phyloP scores from a whole-genome alignment of 2,329 filamentous ascomycete genomes.

The Teratosphaeria nubilosa region DNA sequence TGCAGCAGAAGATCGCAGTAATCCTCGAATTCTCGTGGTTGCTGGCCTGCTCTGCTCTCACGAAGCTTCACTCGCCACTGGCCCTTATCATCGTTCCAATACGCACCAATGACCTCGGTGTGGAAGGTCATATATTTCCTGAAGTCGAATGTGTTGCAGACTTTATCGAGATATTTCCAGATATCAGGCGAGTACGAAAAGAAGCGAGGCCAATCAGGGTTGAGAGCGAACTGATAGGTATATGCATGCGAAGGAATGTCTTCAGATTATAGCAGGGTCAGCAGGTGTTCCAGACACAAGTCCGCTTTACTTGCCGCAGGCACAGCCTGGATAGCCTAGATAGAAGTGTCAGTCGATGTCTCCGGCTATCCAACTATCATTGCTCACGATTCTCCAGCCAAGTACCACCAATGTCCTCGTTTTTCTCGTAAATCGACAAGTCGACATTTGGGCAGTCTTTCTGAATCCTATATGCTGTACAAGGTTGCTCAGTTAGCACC shows the following conservation, averaged over 20 bases:
- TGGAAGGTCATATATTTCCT: slow-evolving; percentile 45
- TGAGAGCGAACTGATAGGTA: slow-evolving; percentile 32
- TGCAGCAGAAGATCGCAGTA: slow-evolving; percentile 35
- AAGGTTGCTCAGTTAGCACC: background rate
- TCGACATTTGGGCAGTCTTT: slow-evolving; percentile 36
- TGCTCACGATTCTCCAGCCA: slow-evolving; percentile 27
- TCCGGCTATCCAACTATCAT: too few relatives aligned
- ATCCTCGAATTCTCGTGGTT: slow-evolving; percentile 31
- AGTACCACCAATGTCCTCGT: slow-evolving; percentile 31
- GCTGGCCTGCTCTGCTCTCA: slow-evolving; percentile 28
- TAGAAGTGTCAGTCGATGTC: background rate
- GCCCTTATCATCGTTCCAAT: slow-evolving; percentile 40
- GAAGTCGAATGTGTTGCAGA: slow-evolving; percentile 39
- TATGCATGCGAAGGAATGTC: slow-evolving; percentile 38
- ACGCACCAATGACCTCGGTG: slow-evolving; percentile 36
- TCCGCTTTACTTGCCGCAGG: slow-evolving; percentile 18
- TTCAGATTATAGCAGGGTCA: slow-evolving; percentile 5
- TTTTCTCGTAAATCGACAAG: slow-evolving; percentile 40
- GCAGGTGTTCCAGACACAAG: background rate
- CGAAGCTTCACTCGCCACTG: slow-evolving; percentile 41
- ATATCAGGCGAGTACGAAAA: slow-evolving; percentile 39
- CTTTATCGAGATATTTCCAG: slow-evolving; percentile 39
- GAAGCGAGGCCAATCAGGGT: slow-evolving; percentile 37
- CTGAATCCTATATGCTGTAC: slow-evolving; percentile 36
- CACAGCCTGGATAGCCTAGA: slow-evolving; percentile 22